These are phyloP conservation scores for Trypanosomatidae sp. DNA, from an alignment of 208 protist species.

Conservation along the genomic window DNA sequence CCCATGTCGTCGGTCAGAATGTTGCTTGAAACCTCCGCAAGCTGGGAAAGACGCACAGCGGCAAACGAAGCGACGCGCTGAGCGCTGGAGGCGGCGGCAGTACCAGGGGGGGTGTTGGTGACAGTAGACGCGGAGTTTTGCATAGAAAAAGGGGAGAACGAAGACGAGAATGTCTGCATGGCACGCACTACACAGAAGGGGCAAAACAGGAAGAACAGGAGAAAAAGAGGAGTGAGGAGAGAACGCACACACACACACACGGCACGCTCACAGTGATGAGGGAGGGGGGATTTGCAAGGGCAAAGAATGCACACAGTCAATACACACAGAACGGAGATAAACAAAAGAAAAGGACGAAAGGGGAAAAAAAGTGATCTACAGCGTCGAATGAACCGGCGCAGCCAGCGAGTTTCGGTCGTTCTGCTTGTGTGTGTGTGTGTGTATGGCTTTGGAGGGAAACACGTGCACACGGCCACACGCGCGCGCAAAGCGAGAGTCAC, in stretches of 20 bases:
- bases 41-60: background rate
- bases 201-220: slow-evolving; percentile 4
- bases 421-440: background rate
- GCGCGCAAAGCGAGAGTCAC: background rate
- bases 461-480: background rate
- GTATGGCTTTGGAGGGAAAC: background rate
- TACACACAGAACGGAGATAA: background rate
- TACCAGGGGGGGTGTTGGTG: background rate
- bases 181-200: background rate
- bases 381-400: background rate
- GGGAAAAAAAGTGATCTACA: background rate
- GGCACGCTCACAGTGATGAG: background rate
- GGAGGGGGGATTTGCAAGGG: background rate
- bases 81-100: background rate
- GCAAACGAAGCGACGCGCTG: background rate
- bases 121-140: background rate
- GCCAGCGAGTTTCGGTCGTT: background rate
- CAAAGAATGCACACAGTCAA: background rate
- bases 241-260: slow-evolving; percentile 4
- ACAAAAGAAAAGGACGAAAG: background rate
- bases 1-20: background rate
- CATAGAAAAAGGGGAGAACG: background rate
- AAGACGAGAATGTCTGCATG: background rate
- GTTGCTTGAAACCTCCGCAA: background rate
- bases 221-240: slow-evolving; percentile 6